Evolutionary conservation across 2,329 filamentous ascomycete genomes (phyloP), one percentile per base, ranked within the genome.

Genomic region (Cordyceps javanica): DNA sequence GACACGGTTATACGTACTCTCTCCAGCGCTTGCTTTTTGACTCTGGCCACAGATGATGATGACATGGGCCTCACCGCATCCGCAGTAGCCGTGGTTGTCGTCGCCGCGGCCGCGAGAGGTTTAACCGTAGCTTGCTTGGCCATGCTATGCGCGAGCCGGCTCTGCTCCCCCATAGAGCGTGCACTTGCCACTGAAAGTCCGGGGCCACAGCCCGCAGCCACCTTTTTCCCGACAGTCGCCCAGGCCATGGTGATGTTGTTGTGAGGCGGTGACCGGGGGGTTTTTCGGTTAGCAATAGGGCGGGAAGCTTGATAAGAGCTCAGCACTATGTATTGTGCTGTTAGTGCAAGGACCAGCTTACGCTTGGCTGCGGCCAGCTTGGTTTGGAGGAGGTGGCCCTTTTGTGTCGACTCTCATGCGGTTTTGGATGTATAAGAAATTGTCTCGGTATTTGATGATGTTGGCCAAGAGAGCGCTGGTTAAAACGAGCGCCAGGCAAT

Each of bases 141-240:
- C 25, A 52, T 38, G 51, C 13, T 57, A 16, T 55, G 53, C 25
- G 45, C 57, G 13, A 51, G 48, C 45, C 42, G 50, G 21, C 42
- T 53, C 58, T 59, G 54, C 26, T 59, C 52, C 3, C 45, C 39
- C n/a, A 36, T 9, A 4, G 57, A 59, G 46, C 45, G 45, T 14
- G 19, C 46, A 23, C 46, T 30, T 25, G 26, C 57, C 19, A 21
- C n/a, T 4, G 45, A 59, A 2, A 64, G 34, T 36, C 58, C 66
- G 44, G 64, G 61, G 55, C 65, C 62, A 62, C 64, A 66, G 52
- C 65, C 62, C 50, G 61, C 63, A n/a, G 63, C 73, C 66, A 62
- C 73, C 67, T 71, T 75, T 62, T 72, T 76, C 70, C 69, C 72
- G 62, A 70, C 68, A 63, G 67, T 67, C 60, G 60, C 68, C 69